Base-by-base conservation (phyloP, 2,329 filamentous ascomycete genomes). In the Rhinocladiella similis region DNA sequence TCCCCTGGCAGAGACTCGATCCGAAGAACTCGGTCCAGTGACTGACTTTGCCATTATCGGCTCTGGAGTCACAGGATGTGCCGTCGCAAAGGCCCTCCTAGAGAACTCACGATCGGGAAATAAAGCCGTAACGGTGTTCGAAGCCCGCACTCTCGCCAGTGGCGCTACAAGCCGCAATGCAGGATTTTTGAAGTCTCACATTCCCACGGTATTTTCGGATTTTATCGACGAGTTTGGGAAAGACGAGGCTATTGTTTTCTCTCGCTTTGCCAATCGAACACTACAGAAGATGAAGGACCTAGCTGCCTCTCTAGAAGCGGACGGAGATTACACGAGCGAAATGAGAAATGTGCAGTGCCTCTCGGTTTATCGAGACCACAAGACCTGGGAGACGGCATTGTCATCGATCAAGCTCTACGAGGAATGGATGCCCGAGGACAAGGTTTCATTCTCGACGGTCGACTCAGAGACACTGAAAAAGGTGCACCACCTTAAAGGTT, bases 101-200 rank as follows among this genome's bases (percentile, higher is more conserved):
- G 63, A 68, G 4, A 47, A 57, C 18, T 60, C 68, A 18, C 62
- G 65, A 0, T 53, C 62, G 7, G 62, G 65, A 5, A 67, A 59
- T 0, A n/a, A n/a, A n/a, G n/a, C n/a, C n/a, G 64, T 74, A 14
- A 67, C 65, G 1, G 64, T 73, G 3, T 60, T 74, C 1, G 72
- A 73, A 63, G 71, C 71, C 14, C 66, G 72, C 10, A 60, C 65
- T 6, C 62, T 72, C 3, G 69, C 69, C 35, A 72, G 69, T 5
- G 72, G 72, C 14, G 72, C 71, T 0, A 73, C 72, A 1, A 70
- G 72, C 1, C 65, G 71, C 7, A 73, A 74, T 64, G 71, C 71
- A 10, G 71, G 71, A 0, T 69, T 72, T 45, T 68, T 72, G 39
- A 67, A 10, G 42, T 52, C 54, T 4, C 53, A 57, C 3, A 57